phyloP scores from a whole-genome alignment of 2,329 filamentous ascomycete genomes.

The Diaporthe batatas region DNA sequence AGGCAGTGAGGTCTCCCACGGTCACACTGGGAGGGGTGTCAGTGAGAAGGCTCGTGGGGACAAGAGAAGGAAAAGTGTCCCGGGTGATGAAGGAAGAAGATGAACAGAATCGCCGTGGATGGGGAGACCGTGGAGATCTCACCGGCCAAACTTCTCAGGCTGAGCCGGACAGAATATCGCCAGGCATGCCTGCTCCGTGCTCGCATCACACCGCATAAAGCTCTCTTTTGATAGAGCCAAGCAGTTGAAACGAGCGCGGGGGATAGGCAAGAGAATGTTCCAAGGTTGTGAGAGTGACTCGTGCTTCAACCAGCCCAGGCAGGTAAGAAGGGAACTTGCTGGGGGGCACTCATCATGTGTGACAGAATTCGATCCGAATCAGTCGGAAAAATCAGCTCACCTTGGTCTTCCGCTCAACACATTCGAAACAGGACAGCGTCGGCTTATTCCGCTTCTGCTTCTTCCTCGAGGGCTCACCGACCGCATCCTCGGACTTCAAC shows the following conservation, averaged over 20 bases:
- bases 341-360: background rate
- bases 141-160: background rate
- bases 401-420: slow-evolving; percentile 87
- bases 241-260: no score
- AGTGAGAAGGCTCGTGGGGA: slow-evolving; percentile 13
- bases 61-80: no score
- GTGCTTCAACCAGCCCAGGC: background rate
- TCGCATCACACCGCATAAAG: background rate
- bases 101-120: no score
- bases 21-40: slow-evolving; percentile 71
- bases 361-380: background rate
- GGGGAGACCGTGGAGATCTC: background rate
- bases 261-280: background rate
- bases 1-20: slow-evolving; percentile 77
- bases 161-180: background rate
- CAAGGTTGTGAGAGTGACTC: background rate
- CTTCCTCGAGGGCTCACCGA: slow-evolving; percentile 65
- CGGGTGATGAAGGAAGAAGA: background rate
- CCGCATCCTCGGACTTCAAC: slow-evolving; percentile 46
- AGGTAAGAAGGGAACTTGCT: background rate
- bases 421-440: slow-evolving; percentile 82
- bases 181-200: background rate
- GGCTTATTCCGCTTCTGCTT: slow-evolving; percentile 90
- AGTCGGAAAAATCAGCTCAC: slow-evolving; percentile 56
- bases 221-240: background rate